phyloP scores from a whole-genome alignment of 371 early-diverging fungal species.

The Mucor mucedo region DNA sequence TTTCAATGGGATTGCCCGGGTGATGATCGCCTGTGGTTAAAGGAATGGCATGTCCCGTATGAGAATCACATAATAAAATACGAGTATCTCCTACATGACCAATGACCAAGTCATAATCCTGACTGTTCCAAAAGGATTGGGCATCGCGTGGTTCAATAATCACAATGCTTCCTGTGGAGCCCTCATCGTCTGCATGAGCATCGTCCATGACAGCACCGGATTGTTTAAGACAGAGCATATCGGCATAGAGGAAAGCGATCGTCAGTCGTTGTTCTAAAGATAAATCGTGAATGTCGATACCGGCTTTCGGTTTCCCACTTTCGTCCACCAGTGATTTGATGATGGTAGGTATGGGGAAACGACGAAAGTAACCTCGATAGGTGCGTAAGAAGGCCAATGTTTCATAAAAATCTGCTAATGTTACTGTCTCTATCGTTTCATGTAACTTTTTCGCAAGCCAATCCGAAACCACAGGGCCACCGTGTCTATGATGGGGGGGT shows the following conservation, averaged over 20 bases:
- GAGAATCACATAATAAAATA: slow-evolving; percentile 62
- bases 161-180: slow-evolving; percentile 67
- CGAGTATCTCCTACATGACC: slow-evolving; percentile 73
- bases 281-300: slow-evolving; percentile 29
- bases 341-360: slow-evolving; percentile 41
- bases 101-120: slow-evolving; percentile 56
- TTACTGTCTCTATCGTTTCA: slow-evolving; percentile 45
- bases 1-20: slow-evolving; percentile 62
- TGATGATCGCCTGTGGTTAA: slow-evolving; percentile 70
- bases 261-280: slow-evolving; percentile 64
- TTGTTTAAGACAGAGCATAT: slow-evolving; percentile 39
- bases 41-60: slow-evolving; percentile 54
- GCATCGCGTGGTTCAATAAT: slow-evolving; percentile 61
- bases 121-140: slow-evolving; percentile 64
- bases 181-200: slow-evolving; percentile 46
- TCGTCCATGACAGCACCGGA: slow-evolving; percentile 21
- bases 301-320: slow-evolving; percentile 20
- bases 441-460: slow-evolving; percentile 53
- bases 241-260: slow-evolving; percentile 60
- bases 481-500: slow-evolving; percentile 51
- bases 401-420: slow-evolving; percentile 39
- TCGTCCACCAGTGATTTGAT: slow-evolving; percentile 35
- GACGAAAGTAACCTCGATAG: slow-evolving; percentile 53
- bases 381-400: slow-evolving; percentile 36
- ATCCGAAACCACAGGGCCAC: slow-evolving; percentile 49